Percentiles rank a stretch among this genome's conserved stretches.
phyloP scores from a whole-genome alignment of 768 basidiomycete species.

The Naganishia vishniacii region DNA sequence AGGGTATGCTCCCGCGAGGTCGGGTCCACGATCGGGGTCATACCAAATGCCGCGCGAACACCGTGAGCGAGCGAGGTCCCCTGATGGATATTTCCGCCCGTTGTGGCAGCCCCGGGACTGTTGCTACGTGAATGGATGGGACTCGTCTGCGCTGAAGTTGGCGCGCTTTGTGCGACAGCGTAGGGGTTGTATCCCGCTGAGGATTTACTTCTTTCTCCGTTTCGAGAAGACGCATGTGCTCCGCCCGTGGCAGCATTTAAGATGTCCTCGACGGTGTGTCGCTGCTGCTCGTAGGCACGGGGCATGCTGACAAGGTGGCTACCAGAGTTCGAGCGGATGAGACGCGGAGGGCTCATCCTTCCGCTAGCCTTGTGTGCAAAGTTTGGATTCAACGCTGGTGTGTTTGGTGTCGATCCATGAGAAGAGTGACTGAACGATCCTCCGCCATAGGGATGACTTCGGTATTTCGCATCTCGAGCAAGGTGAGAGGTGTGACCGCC shows the following conservation, averaged over 20 bases:
- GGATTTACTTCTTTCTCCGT: too few species aligned
- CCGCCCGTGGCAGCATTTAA: slow-evolving; percentile 44
- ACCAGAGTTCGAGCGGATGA: slow-evolving; percentile 40
- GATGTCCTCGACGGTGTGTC: slow-evolving; percentile 49
- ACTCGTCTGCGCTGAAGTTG: slow-evolving; percentile 41
- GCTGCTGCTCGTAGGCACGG: slow-evolving; percentile 17
- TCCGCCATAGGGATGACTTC: slow-evolving; percentile 28
- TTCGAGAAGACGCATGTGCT: slow-evolving; percentile 33
- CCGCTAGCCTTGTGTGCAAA: slow-evolving; percentile 17
- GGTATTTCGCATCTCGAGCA: slow-evolving; percentile 42
- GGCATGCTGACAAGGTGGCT: slow-evolving; percentile 28
- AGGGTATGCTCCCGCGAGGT: slow-evolving; percentile 18
- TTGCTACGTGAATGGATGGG: slow-evolving; percentile 42
- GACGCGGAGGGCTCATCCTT: slow-evolving; percentile 21
- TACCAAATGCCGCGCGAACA: slow-evolving; percentile 80
- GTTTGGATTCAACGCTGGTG: neutral
- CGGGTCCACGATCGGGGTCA: slow-evolving; percentile 67
- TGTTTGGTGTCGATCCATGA: slow-evolving; percentile 18
- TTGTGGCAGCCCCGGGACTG: slow-evolving; percentile 34
- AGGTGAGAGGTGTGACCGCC: slow-evolving; percentile 40
- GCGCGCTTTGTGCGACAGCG: slow-evolving; percentile 37
- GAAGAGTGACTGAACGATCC: slow-evolving; percentile 1
- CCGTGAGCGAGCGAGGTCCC: slow-evolving; percentile 61
- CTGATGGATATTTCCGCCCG: slow-evolving; percentile 29
- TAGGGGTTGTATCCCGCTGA: slow-evolving; percentile 38